A percentile compares a stretch with the other conserved stretches of the same genome.
phyloP scores from a whole-genome alignment of 495 filamentous ascomycete species.

The Lasiosphaeria ovina region DNA sequence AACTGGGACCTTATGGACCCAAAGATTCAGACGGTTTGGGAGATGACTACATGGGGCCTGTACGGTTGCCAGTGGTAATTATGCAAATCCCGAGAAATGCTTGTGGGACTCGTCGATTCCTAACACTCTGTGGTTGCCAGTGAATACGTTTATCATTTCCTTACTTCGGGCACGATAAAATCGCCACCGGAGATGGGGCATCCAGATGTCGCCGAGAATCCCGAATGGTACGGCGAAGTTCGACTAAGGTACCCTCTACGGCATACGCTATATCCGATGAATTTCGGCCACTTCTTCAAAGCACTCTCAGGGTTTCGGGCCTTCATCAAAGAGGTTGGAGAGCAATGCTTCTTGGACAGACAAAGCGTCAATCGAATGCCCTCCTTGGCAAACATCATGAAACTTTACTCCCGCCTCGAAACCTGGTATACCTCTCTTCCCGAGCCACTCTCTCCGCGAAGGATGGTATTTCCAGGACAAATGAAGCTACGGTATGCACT shows the following conservation, averaged over 20 bases:
- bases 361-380: neutral
- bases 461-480: conserved; percentile 37
- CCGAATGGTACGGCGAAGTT: conserved; percentile 31
- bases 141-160: conserved; percentile 26
- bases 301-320: conserved; percentile 24
- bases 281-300: conserved; percentile 23
- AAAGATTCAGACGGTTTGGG: conserved; percentile 16
- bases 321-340: conserved; percentile 22
- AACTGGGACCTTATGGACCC: conserved; percentile 2
- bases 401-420: neutral
- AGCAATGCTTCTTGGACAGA: neutral
- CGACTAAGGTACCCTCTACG: conserved; percentile 32
- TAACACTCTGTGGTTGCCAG: neutral
- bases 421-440: conserved; percentile 32
- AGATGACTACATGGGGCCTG: conserved; percentile 33
- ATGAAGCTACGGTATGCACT: conserved; percentile 29
- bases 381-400: neutral
- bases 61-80: conserved; percentile 28
- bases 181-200: conserved; percentile 23
- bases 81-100: neutral
- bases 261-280: conserved; percentile 14
- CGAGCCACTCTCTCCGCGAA: conserved; percentile 30
- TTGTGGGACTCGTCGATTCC: neutral
- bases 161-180: conserved; percentile 18
- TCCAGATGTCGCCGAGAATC: conserved; percentile 23